phyloP scores from a whole-genome alignment of 495 filamentous ascomycete genomes.

The Aspergillus bridgeri region DNA sequence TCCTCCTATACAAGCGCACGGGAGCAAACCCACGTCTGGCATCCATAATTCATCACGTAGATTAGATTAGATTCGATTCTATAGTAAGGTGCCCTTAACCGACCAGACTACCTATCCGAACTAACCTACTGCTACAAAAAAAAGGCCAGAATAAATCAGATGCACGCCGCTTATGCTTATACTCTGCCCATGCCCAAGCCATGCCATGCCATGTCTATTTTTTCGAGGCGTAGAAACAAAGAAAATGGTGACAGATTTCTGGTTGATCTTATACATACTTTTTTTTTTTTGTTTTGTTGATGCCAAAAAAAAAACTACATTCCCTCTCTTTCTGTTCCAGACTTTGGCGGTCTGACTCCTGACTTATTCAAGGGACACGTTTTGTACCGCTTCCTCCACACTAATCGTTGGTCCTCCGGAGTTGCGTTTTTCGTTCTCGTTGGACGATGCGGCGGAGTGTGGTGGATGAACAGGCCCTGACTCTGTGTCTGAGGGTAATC shows the following conservation, averaged over 20 bases:
- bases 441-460: background rate
- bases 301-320: background rate
- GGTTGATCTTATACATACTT: background rate
- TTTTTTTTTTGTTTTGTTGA: background rate
- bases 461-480: background rate
- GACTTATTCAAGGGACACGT: conserved; percentile 25
- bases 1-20: too few relatives aligned
- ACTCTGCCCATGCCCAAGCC: too few relatives aligned
- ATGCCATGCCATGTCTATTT: background rate
- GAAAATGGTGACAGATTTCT: background rate
- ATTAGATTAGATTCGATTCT: too few relatives aligned
- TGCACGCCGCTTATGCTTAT: too few relatives aligned
- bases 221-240: background rate
- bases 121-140: background rate
- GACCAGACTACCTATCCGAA: too few relatives aligned
- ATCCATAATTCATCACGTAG: too few relatives aligned
- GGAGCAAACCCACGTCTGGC: too few relatives aligned
- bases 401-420: conserved; percentile 21
- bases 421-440: conserved; percentile 20
- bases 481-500: conserved; percentile 1
- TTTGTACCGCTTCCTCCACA: conserved; percentile 41
- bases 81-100: too few relatives aligned
- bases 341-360: background rate
- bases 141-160: too few relatives aligned
- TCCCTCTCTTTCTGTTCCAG: background rate